Evolutionary conservation across 768 basidiomycete species (phyloP), one percentile per base, ranked within the genome.

Genomic region (Pleurotus tuoliensis): DNA sequence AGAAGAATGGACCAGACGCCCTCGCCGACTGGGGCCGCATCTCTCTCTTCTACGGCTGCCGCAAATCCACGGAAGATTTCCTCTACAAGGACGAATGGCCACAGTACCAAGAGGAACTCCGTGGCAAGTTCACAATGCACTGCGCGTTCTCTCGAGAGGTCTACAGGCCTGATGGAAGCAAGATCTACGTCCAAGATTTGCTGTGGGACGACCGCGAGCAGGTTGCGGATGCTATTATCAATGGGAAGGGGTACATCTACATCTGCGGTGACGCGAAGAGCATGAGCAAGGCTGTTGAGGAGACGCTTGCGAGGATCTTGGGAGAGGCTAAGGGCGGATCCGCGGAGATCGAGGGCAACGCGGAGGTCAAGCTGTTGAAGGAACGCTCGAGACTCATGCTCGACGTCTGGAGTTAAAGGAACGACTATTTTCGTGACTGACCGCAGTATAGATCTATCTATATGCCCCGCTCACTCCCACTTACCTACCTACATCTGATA

Each of bases 171-270:
- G 93, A 94, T 62, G 90, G 94, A 22, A 78, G 89, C 78, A 99
- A 98, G 79, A 92, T 96, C 66, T 99, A 99, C 73, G 97, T 99
- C n/a, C 97, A 99, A 74, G 94, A 99, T 72, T 76, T 98, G 57
- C 75, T 99, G 9, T 94, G 90, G 90, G 85, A 98, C 49, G 85
- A 93, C 67, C 79, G 86, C 56, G 86, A 86, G 69, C 80, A 85
- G 56, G 81, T 99, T 53, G 91, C 90, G 8, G 87, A 95, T 56
- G 87, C 90, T 15, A 92, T 99, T 63, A 78, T 97, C 60, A 90
- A 91, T 61, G 90, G 92, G 70, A 94, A 98, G 74, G 97, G 92
- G n/a, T 96, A 95, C 70, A 82, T 97, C 2, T 98, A 98, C 72
- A 92, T 98, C 60, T 98, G 95, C 64, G 95, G 95, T 66, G 95